Conservation (phyloP, 495 filamentous ascomycete genomes). For the Aspergillus sclerotioniger region DNA sequence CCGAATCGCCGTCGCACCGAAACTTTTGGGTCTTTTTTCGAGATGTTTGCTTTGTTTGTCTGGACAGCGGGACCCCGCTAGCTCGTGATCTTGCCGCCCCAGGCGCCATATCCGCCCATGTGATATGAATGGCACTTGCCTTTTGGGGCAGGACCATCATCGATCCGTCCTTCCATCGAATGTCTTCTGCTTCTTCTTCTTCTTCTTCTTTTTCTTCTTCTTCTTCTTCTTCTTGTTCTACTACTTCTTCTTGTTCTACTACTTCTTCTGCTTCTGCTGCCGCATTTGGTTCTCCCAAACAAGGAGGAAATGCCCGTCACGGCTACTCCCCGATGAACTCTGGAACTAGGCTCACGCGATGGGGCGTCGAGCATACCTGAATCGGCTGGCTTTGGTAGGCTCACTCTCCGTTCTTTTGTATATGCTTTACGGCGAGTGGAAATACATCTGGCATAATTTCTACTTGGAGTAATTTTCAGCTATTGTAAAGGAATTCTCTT, state of each 20-base stretch:
- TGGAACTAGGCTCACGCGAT: slow-evolving; percentile 26
- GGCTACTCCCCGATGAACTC: background rate
- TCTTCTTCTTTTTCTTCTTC: too few species aligned
- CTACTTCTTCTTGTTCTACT: too few species aligned
- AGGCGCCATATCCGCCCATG: slow-evolving; percentile 20
- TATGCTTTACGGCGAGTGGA: background rate
- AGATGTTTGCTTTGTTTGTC: slow-evolving; percentile 40
- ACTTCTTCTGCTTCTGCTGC: too few species aligned
- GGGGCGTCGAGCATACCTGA: slow-evolving; percentile 52
- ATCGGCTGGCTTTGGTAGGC: slow-evolving; percentile 54
- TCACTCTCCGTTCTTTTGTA: slow-evolving; percentile 4
- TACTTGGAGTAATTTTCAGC: too few species aligned
- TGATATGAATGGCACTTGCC: slow-evolving; percentile 2
- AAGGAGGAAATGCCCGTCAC: background rate
- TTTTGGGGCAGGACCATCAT: background rate
- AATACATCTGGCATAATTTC: background rate
- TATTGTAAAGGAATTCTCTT: background rate
- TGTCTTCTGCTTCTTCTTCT: too few species aligned
- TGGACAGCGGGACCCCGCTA: slow-evolving; percentile 26
- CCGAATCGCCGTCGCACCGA: slow-evolving; percentile 14
- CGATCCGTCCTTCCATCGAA: slow-evolving; percentile 4
- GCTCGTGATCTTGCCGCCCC: slow-evolving; percentile 26
- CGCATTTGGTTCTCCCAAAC: background rate
- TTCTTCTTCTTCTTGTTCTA: too few species aligned
- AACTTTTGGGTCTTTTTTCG: slow-evolving; percentile 41